Base-by-base conservation (phyloP, 2,329 filamentous ascomycete genomes). In the Fusarium sp. region DNA sequence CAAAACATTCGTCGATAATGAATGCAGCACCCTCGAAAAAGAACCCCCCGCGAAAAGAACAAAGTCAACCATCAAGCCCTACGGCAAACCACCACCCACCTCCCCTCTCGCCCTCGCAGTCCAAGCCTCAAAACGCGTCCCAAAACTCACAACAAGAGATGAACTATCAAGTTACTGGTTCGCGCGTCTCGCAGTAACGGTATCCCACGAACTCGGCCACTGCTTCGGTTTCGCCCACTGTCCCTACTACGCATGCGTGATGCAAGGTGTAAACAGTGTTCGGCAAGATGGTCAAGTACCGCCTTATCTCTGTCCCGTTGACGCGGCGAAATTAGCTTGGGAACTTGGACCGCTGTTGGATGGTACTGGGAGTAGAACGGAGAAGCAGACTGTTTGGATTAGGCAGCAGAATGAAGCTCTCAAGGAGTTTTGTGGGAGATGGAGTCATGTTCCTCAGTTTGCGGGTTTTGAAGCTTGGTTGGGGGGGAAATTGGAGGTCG, bases 211-310 rank as follows among this genome's bases (percentile, higher is more conserved):
- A 73, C 77, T 92, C 0, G 88, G 89, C 0, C 91, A 92, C 75
- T 92, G 90, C 73, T 84, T 93, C 40, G 88, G 87, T 0, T 82
- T 93, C 16, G 90, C 78, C 10, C 90, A 93, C 74, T 93, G 91
- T 74, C 79, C 86, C 0, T 91, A 88, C 71, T 90, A 88, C 69
- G 87, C 89, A 0, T 92, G 89, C 69, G 81, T 84, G 4, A 90
- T 91, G 88, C 89, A 91, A 74, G 83, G 86, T 7, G 88, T 87
- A 1, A 84, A 85, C 0, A 81, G 83, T 2, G 80, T 90, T 41
- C 80, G 77, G 0, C 90, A 91, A 75, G 89, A 91, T 73, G 80
- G 83, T 4, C 79, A 88, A 44, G 88, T 91, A 73, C 88, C 89
- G 25, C 88, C 88, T 2, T 91, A 89, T 69, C 71, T 91, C 6